Percentiles rank a stretch among this genome's conserved stretches.
Conservation (phyloP, 2,329 filamentous ascomycete species). For the Chaetomiaceae sp. region DNA sequence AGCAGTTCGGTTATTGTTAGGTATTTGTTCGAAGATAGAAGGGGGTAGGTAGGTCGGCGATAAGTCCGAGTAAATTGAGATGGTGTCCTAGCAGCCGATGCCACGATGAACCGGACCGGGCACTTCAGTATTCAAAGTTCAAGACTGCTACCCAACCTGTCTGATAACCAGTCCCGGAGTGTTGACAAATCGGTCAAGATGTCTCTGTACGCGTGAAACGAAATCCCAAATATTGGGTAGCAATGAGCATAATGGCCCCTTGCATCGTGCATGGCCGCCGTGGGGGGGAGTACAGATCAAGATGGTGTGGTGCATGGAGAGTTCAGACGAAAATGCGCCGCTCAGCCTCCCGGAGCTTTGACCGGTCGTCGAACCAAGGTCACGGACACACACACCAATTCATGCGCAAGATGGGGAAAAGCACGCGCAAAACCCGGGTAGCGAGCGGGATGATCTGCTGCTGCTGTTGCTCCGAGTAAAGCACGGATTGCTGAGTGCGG, state of each 20-base stretch:
- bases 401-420: constrained; percentile 6
- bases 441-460: constrained; percentile 10
- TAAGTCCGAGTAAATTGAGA: too few relatives aligned
- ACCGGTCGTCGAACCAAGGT: not conserved
- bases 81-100: too few relatives aligned
- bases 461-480: too few relatives aligned
- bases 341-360: not conserved
- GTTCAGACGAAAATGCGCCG: constrained; percentile 1
- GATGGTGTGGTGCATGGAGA: not conserved
- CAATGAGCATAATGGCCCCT: constrained; percentile 5
- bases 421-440: not conserved
- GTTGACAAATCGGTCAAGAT: constrained; percentile 3
- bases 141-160: too few relatives aligned
- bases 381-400: not conserved
- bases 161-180: too few relatives aligned
- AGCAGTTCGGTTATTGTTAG: too few relatives aligned
- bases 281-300: not conserved
- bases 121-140: too few relatives aligned
- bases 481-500: constrained; percentile 4
- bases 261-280: constrained; percentile 12
- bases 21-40: too few relatives aligned
- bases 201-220: not conserved
- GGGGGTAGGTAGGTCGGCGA: too few relatives aligned
- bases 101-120: too few relatives aligned
- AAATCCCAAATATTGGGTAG: constrained; percentile 4